These are phyloP conservation scores for Penicillium fimorum DNA, from an alignment of 495 filamentous ascomycete genomes.

Conservation along the genomic window DNA sequence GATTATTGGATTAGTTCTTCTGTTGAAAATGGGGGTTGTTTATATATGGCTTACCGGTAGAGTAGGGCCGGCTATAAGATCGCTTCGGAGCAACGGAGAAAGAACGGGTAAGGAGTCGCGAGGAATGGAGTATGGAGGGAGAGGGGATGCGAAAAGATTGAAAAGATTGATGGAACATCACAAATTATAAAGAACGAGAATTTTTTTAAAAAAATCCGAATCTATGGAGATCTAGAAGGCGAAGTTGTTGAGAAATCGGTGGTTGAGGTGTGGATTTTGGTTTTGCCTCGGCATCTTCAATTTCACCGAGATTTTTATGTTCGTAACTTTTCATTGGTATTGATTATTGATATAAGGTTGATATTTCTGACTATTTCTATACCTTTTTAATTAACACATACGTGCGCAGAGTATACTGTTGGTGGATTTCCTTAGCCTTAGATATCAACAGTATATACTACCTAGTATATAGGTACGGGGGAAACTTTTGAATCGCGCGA, in stretches of 20 bases:
- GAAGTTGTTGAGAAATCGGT: conserved; percentile 9
- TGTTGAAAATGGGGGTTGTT: neutral
- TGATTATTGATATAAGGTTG: neutral
- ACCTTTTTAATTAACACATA: too few species aligned
- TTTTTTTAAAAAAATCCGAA: neutral
- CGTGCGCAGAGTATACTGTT: too few species aligned
- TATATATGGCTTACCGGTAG: neutral
- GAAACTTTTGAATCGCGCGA: too few species aligned
- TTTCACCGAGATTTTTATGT: neutral
- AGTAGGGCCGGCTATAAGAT: neutral
- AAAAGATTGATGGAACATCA: conserved; percentile 1
- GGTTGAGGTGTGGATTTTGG: neutral
- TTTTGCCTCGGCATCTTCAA: conserved; percentile 6
- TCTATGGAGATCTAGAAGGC: neutral
- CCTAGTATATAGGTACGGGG: too few species aligned
- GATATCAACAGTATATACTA: too few species aligned
- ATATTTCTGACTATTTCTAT: too few species aligned
- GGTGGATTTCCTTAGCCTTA: too few species aligned
- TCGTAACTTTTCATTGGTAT: neutral
- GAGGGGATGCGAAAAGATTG: neutral
- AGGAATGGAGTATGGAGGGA: neutral
- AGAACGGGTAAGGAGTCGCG: neutral
- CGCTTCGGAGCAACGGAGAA: conserved; percentile 7
- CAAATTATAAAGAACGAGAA: neutral
- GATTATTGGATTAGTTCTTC: neutral